These are phyloP conservation scores for Penicillium sp. DNA, from an alignment of 2,329 filamentous ascomycete genomes.

Conservation along the genomic window DNA sequence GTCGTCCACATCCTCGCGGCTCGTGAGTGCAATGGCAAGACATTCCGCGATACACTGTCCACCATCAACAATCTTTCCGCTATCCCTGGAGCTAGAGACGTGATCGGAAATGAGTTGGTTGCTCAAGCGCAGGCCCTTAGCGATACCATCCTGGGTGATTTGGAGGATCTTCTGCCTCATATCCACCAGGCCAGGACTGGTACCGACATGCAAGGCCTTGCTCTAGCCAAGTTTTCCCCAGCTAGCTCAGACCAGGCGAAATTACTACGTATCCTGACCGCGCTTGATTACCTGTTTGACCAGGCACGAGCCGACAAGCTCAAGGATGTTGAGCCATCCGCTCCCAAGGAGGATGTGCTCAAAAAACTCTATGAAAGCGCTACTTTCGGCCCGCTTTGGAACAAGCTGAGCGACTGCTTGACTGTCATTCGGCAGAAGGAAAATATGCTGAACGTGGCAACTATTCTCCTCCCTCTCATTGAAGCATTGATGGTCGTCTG, in stretches of 20 bases:
- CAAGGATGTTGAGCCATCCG: slow-evolving; percentile 49
- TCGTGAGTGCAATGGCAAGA: slow-evolving; percentile 94
- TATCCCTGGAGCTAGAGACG: slow-evolving; percentile 82
- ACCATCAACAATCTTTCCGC: slow-evolving; percentile 98
- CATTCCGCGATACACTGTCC: slow-evolving; percentile 93
- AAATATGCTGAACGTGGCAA: slow-evolving; percentile 95
- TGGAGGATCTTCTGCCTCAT: slow-evolving; percentile 79
- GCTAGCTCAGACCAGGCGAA: slow-evolving; percentile 96
- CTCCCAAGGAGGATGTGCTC: slow-evolving; percentile 79
- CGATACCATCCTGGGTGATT: slow-evolving; percentile 77
- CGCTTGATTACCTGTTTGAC: slow-evolving; percentile 93
- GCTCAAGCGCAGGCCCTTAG: slow-evolving; percentile 81
- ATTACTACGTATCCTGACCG: slow-evolving; percentile 84
- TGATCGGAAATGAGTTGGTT: slow-evolving; percentile 91
- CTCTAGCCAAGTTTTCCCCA: slow-evolving; percentile 91
- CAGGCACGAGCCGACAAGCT: slow-evolving; percentile 62
- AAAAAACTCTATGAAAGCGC: slow-evolving; percentile 85
- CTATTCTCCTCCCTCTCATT: slow-evolving; percentile 88
- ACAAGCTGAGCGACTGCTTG: slow-evolving; percentile 84
- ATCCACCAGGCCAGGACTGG: slow-evolving; percentile 83
- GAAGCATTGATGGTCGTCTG: slow-evolving; percentile 98
- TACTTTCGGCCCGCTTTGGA: slow-evolving; percentile 88
- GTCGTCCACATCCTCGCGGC: slow-evolving; percentile 97
- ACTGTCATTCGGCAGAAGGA: slow-evolving; percentile 85
- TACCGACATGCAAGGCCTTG: slow-evolving; percentile 92